Evolutionary conservation across 345 rosid genomes (phyloP), one percentile per base, ranked within the genome.

Genomic region (Eucalyptus pauciflora): DNA sequence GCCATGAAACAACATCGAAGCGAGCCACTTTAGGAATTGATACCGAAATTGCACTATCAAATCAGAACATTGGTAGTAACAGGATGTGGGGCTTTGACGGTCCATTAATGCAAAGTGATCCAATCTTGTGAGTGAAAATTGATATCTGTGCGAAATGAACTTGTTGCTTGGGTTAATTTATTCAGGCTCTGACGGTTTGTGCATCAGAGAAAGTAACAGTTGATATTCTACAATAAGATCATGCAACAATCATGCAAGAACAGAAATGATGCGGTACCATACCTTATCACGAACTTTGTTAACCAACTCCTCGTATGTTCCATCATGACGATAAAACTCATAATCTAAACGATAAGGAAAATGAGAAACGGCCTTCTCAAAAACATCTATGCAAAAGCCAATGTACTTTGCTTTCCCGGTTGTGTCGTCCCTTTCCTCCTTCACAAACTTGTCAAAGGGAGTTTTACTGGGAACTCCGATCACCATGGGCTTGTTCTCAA

Each of bases 381-480:
- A 95, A 49, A 95, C 94, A 7, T 91, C 88, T 33, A 95, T 92
- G 92, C 96, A 94, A 43, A 92, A 94, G 31, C 97, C 96, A 48
- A 46, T 67, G 48, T 88, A 93, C 14, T 29, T 51, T 11, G 69
- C 86, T 41, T 54, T 41, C 9, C 51, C 24, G 4, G 93, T 86
- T 56, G 50, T 13, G 41, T 83, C 27, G 31, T 56, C 88, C 60
- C 2, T 45, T 43, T n/a, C 87, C 50, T 92, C 92, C 88, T 86
- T 93, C 22, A 93, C 95, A 43, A 95, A 95, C 88, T 83, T 91
- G 51, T 92, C 88, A 18, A 94, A 94, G 15, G 91, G 24, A 7
- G 95, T 93, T 56, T 86, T 91, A 4, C 52, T 87, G 3, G 96
- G 96, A 86, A 95, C 95, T 80, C 92, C 94, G 29, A 95, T 93